Base-by-base conservation (phyloP, 306 rosid species). In the Hippophae tibetana region DNA sequence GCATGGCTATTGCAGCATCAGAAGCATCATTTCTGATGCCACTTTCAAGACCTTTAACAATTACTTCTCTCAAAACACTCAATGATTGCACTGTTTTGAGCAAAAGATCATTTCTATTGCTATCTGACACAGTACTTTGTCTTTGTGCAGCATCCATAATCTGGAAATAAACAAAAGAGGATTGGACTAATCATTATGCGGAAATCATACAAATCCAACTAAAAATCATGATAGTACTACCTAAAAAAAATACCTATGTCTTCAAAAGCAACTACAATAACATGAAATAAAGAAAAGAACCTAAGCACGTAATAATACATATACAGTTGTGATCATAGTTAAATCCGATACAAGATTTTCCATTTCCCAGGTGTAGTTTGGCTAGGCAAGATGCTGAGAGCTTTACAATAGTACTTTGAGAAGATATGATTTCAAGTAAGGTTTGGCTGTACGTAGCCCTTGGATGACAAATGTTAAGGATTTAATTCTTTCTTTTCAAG, bases 21-120 rank as follows among this genome's bases (percentile, higher is more conserved):
- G 95, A 69, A 64, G 99, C 99, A 83, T 92, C 99, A 82, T 92
- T 92, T 79, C 96, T 78, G 73, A 92, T 85, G 76, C 99, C 99
- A 77, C 96, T 88, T 87, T 83, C 96, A 67, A 92, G 95, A 51
- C 93, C 88, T 74, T 78, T 88, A 40, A 78, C 78, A 64, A 85
- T 72, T 76, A 63, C 66, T 72, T 79, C 95, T 78, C 99, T 82
- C 51, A 92, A 70, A 63, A 71, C 66, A 75, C 68, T 78, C 81
- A 92, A 74, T 44, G 96, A 92, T 69, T 80, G 86, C 83, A 85
- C 81, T 44, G 93, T 80, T 79, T 84, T 89, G 75, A 83, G 83
- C 73, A 92, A 55, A 52, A 74, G 74, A 46, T 72, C 76, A 40
- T 59, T 60, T 58, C 78, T 75, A 52, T 66, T 60, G 59, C 74